Evolutionary conservation across 164 flowering plant genomes (phyloP), one percentile per base, ranked within the genome.

Genomic region (Cinnamomum chago): DNA sequence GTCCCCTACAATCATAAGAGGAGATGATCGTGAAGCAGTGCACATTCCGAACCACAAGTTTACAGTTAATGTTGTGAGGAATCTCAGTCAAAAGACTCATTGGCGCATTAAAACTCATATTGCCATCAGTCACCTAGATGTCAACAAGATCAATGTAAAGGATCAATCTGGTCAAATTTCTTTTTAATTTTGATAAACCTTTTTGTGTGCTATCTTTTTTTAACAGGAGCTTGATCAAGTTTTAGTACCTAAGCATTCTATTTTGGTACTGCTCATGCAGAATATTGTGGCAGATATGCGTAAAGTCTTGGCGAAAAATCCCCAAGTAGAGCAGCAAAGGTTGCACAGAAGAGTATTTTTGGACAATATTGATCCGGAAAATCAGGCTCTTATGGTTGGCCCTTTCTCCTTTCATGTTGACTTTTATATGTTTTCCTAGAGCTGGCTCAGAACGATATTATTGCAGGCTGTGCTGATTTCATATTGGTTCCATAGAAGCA

Each of bases 11-110:
- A 86, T 96, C 68, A 83, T 93, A 72, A 86, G 98, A 88, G 98
- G 98, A 30, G 99, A 96, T 78, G 97, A 96, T 72, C 93, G 99
- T 62, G 98, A 96, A 85, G 99, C 99, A 68, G 84, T 93, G 78
- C 95, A 93, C 79, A 92, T 96, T 77, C 99, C 99, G 47, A 96
- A 96, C 76, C 97, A 96, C 84, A 88, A 96, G 85, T 96, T 96
- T 74, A 91, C 97, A 5, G 88, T 93, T 51, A 96, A 82, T 83
- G 90, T 96, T 78, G 97, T 96, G 76, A 88, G 99, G 82, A 96
- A 96, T 86, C 97, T 96, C 22, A 93, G 80, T 79, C 99, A 96
- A 82, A 96, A 91, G 83, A 88, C 91, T 72, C 99, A 96, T 82
- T 96, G 99, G 99, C 97, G 98, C 60, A 86, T 96, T 76, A 96